A percentile compares a stretch with the other conserved stretches of the same genome.
Conservation (phyloP, 495 filamentous ascomycete genomes). For the Penicillium crystallinum region DNA sequence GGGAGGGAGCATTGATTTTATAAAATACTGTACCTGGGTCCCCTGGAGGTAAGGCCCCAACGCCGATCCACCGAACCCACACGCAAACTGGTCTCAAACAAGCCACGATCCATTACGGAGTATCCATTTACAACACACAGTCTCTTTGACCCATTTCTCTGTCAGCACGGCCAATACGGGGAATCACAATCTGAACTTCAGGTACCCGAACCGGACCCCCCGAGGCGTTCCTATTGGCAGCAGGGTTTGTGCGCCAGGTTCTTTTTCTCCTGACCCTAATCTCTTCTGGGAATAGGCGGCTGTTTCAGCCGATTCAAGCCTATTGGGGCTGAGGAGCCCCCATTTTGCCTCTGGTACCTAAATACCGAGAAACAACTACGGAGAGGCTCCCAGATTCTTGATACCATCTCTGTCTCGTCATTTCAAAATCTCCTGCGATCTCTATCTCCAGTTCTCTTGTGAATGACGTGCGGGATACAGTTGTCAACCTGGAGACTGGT, state of each 20-base stretch:
- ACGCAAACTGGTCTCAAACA: conserved; percentile 1
- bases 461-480: neutral
- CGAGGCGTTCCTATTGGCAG: neutral
- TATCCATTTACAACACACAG: too few species aligned
- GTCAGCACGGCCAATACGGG: too few species aligned
- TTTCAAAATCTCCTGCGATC: too few species aligned
- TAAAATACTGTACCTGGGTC: too few species aligned
- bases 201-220: conserved; percentile 2
- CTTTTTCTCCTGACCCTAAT: neutral
- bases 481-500: neutral
- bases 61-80: neutral
- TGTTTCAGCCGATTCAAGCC: neutral
- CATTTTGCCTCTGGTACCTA: conserved; percentile 2
- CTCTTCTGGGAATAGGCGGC: neutral
- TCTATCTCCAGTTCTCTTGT: neutral
- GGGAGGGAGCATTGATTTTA: conserved; percentile 7
- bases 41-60: neutral
- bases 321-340: neutral
- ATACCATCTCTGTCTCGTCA: neutral
- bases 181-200: neutral
- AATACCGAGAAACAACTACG: too few species aligned
- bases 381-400: too few species aligned
- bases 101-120: conserved; percentile 3
- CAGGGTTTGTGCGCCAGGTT: neutral
- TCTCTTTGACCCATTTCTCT: too few species aligned